Percentiles rank a stretch among this genome's conserved stretches.
Evolutionary conservation across 2,329 filamentous ascomycete genomes (phyloP).

Genomic region (Pestalotiopsis fici): DNA sequence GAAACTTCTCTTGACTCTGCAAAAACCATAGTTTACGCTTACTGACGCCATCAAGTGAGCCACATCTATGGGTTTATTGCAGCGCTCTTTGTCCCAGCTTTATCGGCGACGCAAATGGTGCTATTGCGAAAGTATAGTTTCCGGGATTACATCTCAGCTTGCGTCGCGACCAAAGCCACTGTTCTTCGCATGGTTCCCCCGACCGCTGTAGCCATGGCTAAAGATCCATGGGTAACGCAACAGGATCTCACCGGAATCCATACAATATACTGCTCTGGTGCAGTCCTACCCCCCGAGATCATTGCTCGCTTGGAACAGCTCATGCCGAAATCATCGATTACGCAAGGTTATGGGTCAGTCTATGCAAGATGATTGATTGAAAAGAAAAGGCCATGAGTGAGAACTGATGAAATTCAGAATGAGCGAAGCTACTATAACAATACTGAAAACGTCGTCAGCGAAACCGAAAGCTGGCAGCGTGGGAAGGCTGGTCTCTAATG

Average conservation of each 20-base stretch:
- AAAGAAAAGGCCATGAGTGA: no score
- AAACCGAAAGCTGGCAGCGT: conserved; percentile 40
- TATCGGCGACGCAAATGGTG: conserved; percentile 21
- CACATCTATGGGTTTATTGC: conserved; percentile 26
- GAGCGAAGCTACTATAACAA: conserved; percentile 22
- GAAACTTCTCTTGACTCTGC: no score
- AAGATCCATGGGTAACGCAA: conserved; percentile 15
- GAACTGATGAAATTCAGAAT: conserved; percentile 7
- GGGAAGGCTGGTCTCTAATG: conserved; percentile 59
- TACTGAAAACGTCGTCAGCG: conserved; percentile 18
- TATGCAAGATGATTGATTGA: not conserved
- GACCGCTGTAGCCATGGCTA: conserved; percentile 20
- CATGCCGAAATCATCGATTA: conserved; percentile 14
- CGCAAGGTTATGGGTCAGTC: conserved; percentile 24
- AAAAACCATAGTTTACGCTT: no score
- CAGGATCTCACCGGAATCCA: conserved; percentile 17
- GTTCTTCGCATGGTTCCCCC: conserved; percentile 22
- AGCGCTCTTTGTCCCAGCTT: conserved; percentile 19
- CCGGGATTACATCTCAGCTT: conserved; percentile 17
- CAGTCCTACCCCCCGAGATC: conserved; percentile 18
- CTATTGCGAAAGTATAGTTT: conserved; percentile 22
- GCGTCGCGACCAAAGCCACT: conserved; percentile 19
- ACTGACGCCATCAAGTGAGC: no score
- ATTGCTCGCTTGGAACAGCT: conserved; percentile 13
- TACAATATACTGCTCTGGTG: conserved; percentile 21